phyloP scores from a whole-genome alignment of 345 rosid genomes.

The Pelargonium nanum region DNA sequence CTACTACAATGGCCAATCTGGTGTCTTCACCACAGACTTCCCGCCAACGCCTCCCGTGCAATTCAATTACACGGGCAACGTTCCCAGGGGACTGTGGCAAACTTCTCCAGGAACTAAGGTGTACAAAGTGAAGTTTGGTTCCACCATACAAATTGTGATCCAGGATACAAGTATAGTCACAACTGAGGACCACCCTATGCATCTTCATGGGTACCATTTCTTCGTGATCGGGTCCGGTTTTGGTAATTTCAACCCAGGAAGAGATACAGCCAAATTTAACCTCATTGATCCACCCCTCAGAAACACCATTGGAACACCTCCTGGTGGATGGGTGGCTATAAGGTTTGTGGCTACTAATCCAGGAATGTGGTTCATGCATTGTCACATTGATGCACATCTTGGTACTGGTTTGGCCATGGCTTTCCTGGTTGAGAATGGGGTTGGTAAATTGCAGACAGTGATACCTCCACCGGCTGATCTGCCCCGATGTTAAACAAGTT shows the following conservation, averaged over 20 bases:
- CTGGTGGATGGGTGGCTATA: slow-evolving; percentile 88
- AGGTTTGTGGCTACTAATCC: slow-evolving; percentile 74
- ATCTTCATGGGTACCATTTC: slow-evolving; percentile 76
- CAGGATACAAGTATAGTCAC: slow-evolving; percentile 83
- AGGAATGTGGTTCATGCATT: slow-evolving; percentile 85
- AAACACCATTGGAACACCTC: slow-evolving; percentile 77
- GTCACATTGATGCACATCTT: slow-evolving; percentile 73
- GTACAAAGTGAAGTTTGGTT: slow-evolving; percentile 58
- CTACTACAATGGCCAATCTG: slow-evolving; percentile 58
- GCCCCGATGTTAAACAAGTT: slow-evolving; percentile 69
- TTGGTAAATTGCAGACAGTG: slow-evolving; percentile 54
- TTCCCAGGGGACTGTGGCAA: slow-evolving; percentile 76
- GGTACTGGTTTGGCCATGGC: slow-evolving; percentile 58
- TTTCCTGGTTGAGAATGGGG: slow-evolving; percentile 75
- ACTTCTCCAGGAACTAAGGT: slow-evolving; percentile 58
- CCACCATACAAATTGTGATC: slow-evolving; percentile 54
- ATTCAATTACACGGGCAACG: slow-evolving; percentile 78
- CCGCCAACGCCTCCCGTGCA: slow-evolving; percentile 62
- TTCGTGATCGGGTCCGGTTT: slow-evolving; percentile 61
- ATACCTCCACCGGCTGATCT: slow-evolving; percentile 80
- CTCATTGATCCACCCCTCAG: slow-evolving; percentile 66
- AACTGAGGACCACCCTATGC: slow-evolving; percentile 77
- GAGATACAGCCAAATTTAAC: slow-evolving; percentile 55
- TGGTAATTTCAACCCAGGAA: slow-evolving; percentile 60
- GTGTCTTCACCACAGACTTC: slow-evolving; percentile 80